Base-by-base conservation (phyloP, 176 grass and related monocot genomes). In the Canna indica region DNA sequence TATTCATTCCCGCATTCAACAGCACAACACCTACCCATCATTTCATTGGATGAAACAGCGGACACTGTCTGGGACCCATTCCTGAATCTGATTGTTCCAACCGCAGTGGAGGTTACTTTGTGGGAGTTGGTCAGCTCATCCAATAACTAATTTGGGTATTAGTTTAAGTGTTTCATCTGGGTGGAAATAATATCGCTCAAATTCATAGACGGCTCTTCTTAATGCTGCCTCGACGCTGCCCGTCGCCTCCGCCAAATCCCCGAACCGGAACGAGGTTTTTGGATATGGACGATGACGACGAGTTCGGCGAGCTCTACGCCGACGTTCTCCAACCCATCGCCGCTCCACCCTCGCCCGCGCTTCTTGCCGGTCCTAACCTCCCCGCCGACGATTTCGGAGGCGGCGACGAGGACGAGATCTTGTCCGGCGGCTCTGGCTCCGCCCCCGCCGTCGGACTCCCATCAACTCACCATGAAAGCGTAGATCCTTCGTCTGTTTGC, bases 261-360 rank as follows among this genome's bases (percentile, higher is more conserved):
- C 50, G 50, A 44, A 44, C 41, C 41, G 41, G 41, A 44, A 44
- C 41, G 41, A 44, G 41, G 41, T 1, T 44, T 11, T 11, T 44
- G 4, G 63, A 66, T 13, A 97, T 97, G 94, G 94, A 99, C 14
- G 84, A 90, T 25, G 94, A 99, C 54, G 94, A 99, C 80, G 94
- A 93, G 62, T 99, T 99, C 80, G 94, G 94, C 47, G 94, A 93
- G 77, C 94, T 99, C 68, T 99, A 99, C 77, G 87, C 94, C 20
- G 90, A 99, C 44, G 59, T 66, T 1, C 60, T 75, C 38, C 44
- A 10, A 9, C 53, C 71, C 42, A 47, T 70, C 67, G n/a, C 70
- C 41, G 68, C 69, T 33, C 38, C 75, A 31, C 38, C 84, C 60
- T 31, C 67, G 16, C n/a, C 24, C 11, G 3, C 11, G 18, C 31